These are phyloP conservation scores for Globisporangium cylindrosporum DNA, from an alignment of 352 stramenopile species.

Conservation along the genomic window DNA sequence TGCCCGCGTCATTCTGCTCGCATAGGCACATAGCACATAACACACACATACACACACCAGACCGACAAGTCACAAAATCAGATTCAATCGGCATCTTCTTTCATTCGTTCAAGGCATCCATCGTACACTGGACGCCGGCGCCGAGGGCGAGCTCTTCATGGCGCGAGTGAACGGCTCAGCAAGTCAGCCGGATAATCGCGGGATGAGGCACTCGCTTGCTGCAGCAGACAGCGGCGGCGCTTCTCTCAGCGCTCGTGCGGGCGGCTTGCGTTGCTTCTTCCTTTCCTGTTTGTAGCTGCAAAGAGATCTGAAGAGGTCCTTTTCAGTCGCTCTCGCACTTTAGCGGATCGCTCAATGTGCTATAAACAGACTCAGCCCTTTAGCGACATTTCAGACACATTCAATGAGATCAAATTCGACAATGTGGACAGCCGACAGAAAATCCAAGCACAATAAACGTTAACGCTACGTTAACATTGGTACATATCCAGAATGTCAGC, in stretches of 20 bases:
- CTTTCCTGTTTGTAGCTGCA: not conserved
- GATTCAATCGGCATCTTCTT: not conserved
- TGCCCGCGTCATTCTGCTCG: conserved; percentile 28
- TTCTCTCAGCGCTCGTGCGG: not conserved
- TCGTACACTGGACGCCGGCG: conserved; percentile 2
- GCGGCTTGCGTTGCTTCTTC: conserved; percentile 4
- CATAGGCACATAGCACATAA: not conserved
- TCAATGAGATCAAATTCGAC: not conserved
- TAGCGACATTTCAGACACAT: not conserved
- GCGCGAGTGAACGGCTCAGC: not conserved
- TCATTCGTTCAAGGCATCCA: not conserved
- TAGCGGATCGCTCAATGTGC: not conserved
- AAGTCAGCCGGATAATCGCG: not conserved
- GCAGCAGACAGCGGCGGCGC: not conserved
- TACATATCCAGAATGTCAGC: not conserved
- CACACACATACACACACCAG: not conserved
- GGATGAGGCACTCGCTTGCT: not conserved
- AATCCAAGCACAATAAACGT: not conserved
- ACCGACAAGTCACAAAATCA: not conserved
- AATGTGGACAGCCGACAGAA: not conserved
- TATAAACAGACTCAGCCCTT: not conserved
- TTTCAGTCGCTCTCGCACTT: not conserved
- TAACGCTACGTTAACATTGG: not conserved
- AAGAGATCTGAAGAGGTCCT: conserved; percentile 5
- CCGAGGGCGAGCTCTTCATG: conserved; percentile 9